A percentile compares a stretch with the other conserved stretches of the same genome.
Conservation (phyloP, 2,329 filamentous ascomycete species). For the Paecilomyces dactylethromorphus region DNA sequence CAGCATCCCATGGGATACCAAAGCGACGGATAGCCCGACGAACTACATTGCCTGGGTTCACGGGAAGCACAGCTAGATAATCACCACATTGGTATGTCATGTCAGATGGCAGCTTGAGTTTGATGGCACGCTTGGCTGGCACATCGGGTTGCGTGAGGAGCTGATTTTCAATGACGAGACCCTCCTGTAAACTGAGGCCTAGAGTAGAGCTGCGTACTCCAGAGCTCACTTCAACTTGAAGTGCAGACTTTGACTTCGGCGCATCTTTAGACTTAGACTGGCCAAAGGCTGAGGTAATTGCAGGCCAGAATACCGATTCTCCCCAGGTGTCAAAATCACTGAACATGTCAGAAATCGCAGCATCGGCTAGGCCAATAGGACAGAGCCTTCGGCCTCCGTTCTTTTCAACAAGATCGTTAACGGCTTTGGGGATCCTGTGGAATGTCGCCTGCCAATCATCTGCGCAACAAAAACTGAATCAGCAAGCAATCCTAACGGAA, state of each 20-base stretch:
- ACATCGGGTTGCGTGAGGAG: conserved; percentile 46
- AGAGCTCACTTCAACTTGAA: conserved; percentile 46
- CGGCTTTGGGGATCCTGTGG: conserved; percentile 58
- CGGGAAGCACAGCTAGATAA: conserved; percentile 66
- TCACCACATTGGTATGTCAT: conserved; percentile 66
- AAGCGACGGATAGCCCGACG: conserved; percentile 59
- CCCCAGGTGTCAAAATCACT: conserved; percentile 63
- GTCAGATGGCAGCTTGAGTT: conserved; percentile 60
- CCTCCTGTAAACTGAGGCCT: conserved; percentile 58
- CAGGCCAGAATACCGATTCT: conserved; percentile 50
- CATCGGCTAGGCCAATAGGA: conserved; percentile 53
- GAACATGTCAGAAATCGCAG: conserved; percentile 59
- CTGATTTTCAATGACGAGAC: conserved; percentile 49
- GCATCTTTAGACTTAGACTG: conserved; percentile 11
- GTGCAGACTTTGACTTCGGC: conserved; percentile 26
- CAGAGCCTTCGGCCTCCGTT: conserved; percentile 46
- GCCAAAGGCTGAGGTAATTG: conserved; percentile 38
- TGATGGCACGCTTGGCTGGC: conserved; percentile 58
- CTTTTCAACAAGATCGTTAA: conserved; percentile 50
- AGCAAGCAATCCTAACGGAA: conserved; percentile 7
- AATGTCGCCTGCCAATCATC: conserved; percentile 52
- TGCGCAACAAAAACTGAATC: conserved; percentile 18
- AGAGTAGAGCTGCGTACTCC: conserved; percentile 51
- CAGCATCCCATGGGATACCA: conserved; percentile 61
- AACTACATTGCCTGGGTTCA: conserved; percentile 60